Percentiles rank a stretch among this genome's conserved stretches.
Evolutionary conservation across 257 asterid genomes (phyloP).

Genomic region (Nicotiana obtusifolia): DNA sequence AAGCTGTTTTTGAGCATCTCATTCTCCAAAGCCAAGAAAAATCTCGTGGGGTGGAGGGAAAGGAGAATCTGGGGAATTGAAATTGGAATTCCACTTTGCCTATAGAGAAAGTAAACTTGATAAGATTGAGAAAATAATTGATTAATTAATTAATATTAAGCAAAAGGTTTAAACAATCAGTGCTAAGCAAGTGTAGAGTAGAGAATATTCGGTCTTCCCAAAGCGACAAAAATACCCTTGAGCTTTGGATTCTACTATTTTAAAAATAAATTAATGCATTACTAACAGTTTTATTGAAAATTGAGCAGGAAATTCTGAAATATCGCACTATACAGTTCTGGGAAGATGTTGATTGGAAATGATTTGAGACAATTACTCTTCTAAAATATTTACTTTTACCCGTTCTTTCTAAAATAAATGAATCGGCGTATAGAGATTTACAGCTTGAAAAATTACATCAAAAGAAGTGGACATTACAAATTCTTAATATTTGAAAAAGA

Average conservation of each 20-base stretch:
- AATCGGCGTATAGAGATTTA: too few relatives aligned
- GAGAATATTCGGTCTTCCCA: constrained; percentile 89
- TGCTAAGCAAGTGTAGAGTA: constrained; percentile 35
- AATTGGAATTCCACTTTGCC: constrained; percentile 25
- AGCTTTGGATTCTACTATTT: constrained; percentile 38
- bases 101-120: background rate
- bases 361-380: too few relatives aligned
- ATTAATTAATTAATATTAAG: background rate
- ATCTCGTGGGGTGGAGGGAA: background rate
- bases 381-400: too few relatives aligned
- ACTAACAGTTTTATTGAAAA: background rate
- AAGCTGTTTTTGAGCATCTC: background rate
- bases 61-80: constrained; percentile 18
- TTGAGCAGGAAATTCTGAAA: background rate
- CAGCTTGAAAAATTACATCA: too few relatives aligned
- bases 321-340: too few relatives aligned
- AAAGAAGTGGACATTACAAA: too few relatives aligned
- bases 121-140: background rate
- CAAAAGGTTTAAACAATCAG: constrained; percentile 12
- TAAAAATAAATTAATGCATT: constrained; percentile 32
- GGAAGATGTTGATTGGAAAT: too few relatives aligned
- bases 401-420: too few relatives aligned
- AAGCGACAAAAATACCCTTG: constrained; percentile 77
- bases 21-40: constrained; percentile 16
- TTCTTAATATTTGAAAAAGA: too few relatives aligned